phyloP scores from a whole-genome alignment of 352 stramenopile species.

The Phytophthora tubulina region DNA sequence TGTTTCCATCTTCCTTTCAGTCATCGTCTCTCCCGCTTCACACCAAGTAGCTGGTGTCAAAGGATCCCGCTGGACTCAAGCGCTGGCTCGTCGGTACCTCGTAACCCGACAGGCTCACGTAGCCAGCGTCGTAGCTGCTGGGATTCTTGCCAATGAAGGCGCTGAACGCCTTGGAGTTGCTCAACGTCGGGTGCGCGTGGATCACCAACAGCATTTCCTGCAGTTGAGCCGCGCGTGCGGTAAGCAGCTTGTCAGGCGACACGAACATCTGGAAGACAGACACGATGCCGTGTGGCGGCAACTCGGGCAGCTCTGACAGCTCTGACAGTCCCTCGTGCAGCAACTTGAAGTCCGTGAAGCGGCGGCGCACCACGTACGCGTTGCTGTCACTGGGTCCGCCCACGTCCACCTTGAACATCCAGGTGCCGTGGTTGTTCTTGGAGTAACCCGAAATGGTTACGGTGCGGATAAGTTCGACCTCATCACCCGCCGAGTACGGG shows the following conservation, averaged over 20 bases:
- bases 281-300: slow-evolving; percentile 71
- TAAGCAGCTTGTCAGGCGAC: slow-evolving; percentile 64
- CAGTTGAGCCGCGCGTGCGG: slow-evolving; percentile 58
- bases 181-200: slow-evolving; percentile 61
- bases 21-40: slow-evolving; percentile 18
- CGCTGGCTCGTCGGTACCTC: slow-evolving; percentile 60
- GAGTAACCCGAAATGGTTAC: slow-evolving; percentile 73
- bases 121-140: slow-evolving; percentile 68
- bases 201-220: slow-evolving; percentile 71
- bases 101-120: slow-evolving; percentile 79
- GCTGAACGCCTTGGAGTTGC: slow-evolving; percentile 51
- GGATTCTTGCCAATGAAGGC: slow-evolving; percentile 80
- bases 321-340: slow-evolving; percentile 66
- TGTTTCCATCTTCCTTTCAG: slow-evolving; percentile 10
- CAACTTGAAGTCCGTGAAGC: slow-evolving; percentile 80
- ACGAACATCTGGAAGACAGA: slow-evolving; percentile 79
- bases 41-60: slow-evolving; percentile 40
- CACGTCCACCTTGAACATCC: slow-evolving; percentile 84
- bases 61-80: slow-evolving; percentile 24
- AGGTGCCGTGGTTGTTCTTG: slow-evolving; percentile 73
- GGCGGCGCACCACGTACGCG: slow-evolving; percentile 74
- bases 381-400: slow-evolving; percentile 57
- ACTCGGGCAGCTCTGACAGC: slow-evolving; percentile 48
- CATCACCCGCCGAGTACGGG: slow-evolving; percentile 65
- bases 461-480: slow-evolving; percentile 51